phyloP scores from a whole-genome alignment of 1,284 basidiomycete species.

The Ustilago cynodontis region DNA sequence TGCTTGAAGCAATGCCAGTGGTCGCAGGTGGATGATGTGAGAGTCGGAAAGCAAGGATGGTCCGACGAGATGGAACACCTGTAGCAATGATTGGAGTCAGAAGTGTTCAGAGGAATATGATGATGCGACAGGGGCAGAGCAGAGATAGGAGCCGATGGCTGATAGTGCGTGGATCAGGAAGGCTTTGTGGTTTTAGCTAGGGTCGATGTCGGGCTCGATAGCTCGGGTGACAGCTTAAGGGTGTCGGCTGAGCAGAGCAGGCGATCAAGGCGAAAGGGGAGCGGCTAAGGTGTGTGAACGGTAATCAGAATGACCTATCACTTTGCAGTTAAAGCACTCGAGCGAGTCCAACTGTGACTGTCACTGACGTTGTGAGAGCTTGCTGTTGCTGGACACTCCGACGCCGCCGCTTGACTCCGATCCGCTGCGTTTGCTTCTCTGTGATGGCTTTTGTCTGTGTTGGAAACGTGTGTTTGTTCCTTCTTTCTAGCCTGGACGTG shows the following conservation, averaged over 20 bases:
- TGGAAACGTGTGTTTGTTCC: constrained; percentile 1
- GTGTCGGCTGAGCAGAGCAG: not conserved
- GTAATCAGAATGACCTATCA: constrained; percentile 21
- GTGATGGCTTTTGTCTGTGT: constrained; percentile 1
- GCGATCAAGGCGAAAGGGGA: not conserved
- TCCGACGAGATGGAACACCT: not conserved
- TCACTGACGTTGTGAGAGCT: too few relatives aligned
- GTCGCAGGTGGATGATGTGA: not conserved
- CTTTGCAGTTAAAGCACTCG: not conserved
- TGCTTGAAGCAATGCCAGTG: not conserved
- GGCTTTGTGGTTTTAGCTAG: not conserved
- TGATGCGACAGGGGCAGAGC: not conserved
- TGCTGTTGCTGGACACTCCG: too few relatives aligned
- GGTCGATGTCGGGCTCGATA: not conserved
- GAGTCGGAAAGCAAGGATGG: not conserved
- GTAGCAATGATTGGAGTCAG: too few relatives aligned
- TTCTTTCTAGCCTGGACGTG: not conserved
- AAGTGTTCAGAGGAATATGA: not conserved
- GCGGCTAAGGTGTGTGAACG: constrained; percentile 2
- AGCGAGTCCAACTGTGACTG: not conserved
- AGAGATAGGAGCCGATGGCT: not conserved
- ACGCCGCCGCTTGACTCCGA: not conserved
- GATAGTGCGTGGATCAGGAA: not conserved
- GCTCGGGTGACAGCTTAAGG: not conserved
- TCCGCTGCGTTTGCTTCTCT: constrained; percentile 2